These are phyloP conservation scores for Solanum pimpinellifolium DNA, from an alignment of 257 asterid species.

Conservation along the genomic window DNA sequence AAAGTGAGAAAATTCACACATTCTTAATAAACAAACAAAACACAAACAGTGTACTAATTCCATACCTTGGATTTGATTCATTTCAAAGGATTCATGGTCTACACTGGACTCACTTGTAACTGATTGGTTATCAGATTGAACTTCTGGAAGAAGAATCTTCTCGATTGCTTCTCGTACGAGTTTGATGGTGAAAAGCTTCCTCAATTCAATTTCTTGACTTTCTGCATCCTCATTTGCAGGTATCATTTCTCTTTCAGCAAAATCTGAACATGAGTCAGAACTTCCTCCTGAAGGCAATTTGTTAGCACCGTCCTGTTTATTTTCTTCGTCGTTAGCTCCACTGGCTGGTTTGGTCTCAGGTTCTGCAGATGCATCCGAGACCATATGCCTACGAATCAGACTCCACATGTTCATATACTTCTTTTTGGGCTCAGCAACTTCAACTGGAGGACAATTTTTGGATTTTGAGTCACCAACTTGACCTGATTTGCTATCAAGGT, in stretches of 20 bases:
- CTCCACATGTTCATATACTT: constrained; percentile 30
- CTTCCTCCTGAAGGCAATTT: constrained; percentile 4
- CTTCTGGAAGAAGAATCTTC: constrained; percentile 92
- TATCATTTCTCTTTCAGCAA: constrained; percentile 14
- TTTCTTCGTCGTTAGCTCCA: constrained; percentile 1
- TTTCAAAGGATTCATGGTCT: constrained; percentile 27
- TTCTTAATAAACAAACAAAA: background rate
- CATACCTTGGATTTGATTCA: constrained; percentile 31
- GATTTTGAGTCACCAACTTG: constrained; percentile 10
- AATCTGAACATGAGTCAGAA: background rate
- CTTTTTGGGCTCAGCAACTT: constrained; percentile 3
- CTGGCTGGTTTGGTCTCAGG: background rate
- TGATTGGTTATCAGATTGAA: constrained; percentile 74
- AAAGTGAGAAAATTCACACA: background rate
- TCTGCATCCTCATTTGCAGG: constrained; percentile 20
- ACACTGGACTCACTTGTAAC: constrained; percentile 36
- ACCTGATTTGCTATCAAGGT: background rate
- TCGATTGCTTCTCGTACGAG: constrained; percentile 91
- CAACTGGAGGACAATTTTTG: background rate
- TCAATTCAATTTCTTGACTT: constrained; percentile 48
- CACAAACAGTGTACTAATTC: background rate
- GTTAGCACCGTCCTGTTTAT: constrained; percentile 9
- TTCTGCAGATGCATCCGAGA: constrained; percentile 10
- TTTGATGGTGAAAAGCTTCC: constrained; percentile 67
- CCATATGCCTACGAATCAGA: constrained; percentile 25